Evolutionary conservation across 179 eudicot genomes (phyloP).

Genomic region (Carnegiea gigantea): DNA sequence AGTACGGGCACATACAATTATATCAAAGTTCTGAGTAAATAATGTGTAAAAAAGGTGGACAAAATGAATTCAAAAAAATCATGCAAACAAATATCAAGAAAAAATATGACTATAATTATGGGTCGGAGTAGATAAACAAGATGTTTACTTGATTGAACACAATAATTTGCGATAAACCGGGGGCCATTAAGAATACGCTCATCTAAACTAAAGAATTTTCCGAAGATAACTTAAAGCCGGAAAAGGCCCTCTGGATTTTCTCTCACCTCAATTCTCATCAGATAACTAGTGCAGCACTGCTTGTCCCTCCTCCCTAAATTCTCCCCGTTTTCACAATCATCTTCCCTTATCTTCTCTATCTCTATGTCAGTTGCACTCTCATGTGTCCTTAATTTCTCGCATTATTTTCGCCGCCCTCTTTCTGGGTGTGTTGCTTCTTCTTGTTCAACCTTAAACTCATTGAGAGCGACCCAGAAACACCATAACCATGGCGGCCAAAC

Average conservation of each 20-base stretch:
- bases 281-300: neutral
- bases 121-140: too few species aligned
- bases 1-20: too few species aligned
- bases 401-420: constrained; percentile 16
- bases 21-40: too few species aligned
- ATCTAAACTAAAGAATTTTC: neutral
- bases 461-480: neutral
- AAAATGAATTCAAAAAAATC: too few species aligned
- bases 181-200: too few species aligned
- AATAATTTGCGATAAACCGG: too few species aligned
- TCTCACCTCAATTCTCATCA: neutral
- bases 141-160: too few species aligned
- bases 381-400: neutral
- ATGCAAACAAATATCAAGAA: too few species aligned
- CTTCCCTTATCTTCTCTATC: neutral
- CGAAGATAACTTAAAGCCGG: neutral
- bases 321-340: neutral
- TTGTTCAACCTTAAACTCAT: neutral
- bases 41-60: too few species aligned
- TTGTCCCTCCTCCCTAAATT: neutral
- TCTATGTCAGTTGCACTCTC: constrained; percentile 2
- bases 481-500: constrained; percentile 63
- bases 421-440: neutral
- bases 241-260: neutral
- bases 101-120: too few species aligned